phyloP scores from a whole-genome alignment of 306 rosid genomes.

The Vigna trinervia region DNA sequence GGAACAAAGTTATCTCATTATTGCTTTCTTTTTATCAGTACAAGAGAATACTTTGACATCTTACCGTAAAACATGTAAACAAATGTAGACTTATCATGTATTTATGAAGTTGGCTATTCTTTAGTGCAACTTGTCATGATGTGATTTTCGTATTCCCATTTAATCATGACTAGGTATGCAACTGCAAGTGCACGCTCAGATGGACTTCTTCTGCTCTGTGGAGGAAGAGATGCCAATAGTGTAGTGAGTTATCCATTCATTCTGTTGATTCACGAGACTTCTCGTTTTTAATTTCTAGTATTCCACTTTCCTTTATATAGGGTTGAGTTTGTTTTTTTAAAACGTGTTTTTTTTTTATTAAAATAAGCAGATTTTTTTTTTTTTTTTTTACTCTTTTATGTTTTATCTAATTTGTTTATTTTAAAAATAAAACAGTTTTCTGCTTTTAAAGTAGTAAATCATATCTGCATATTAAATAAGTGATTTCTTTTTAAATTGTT shows the following conservation, averaged over 20 bases:
- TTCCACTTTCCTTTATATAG: background rate
- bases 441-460: too few species aligned
- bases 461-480: too few species aligned
- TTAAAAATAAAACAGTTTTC: too few species aligned
- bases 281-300: background rate
- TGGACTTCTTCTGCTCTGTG: slow-evolving; percentile 98
- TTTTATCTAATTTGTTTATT: too few species aligned
- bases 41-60: slow-evolving; percentile 1
- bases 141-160: slow-evolving; percentile 28
- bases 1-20: slow-evolving; percentile 16
- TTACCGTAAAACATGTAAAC: slow-evolving; percentile 31
- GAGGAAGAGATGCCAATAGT: slow-evolving; percentile 97
- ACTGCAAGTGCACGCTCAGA: slow-evolving; percentile 99
- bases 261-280: slow-evolving; percentile 34
- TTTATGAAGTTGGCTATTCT: slow-evolving; percentile 35
- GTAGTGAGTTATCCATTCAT: slow-evolving; percentile 68
- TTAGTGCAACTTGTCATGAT: slow-evolving; percentile 29
- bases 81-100: slow-evolving; percentile 9
- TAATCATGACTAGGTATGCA: slow-evolving; percentile 78
- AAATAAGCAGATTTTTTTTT: too few species aligned
- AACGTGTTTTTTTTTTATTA: too few species aligned
- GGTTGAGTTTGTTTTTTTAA: too few species aligned
- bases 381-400: too few species aligned
- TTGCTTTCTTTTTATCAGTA: slow-evolving; percentile 14
- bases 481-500: too few species aligned